These are phyloP conservation scores for Pseudogymnoascus sp. DNA, from an alignment of 2,329 filamentous ascomycete genomes.

Conservation along the genomic window DNA sequence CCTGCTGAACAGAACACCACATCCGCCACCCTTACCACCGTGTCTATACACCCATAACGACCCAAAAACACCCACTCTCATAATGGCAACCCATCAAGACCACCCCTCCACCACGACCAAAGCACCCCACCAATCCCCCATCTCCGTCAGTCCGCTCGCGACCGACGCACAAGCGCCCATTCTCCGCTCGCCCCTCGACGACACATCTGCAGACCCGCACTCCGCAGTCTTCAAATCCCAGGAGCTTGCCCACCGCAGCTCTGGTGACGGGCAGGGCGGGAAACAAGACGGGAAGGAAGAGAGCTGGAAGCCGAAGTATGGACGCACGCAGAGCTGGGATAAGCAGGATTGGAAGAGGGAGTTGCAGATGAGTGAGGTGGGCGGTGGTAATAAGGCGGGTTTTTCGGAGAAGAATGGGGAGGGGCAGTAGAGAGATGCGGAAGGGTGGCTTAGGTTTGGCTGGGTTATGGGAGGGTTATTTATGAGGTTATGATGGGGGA, in stretches of 20 bases:
- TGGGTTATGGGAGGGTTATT: not conserved
- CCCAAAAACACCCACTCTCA: not conserved
- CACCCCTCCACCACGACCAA: not conserved
- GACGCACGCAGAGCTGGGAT: slow-evolving; percentile 32
- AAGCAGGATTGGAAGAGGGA: slow-evolving; percentile 47
- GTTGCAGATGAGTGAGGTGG: slow-evolving; percentile 41
- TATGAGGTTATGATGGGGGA: not conserved
- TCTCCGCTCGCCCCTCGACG: not conserved
- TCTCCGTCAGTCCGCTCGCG: not conserved
- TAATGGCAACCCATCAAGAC: not conserved
- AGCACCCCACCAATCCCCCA: not conserved
- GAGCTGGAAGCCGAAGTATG: not conserved
- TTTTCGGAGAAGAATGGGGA: not conserved
- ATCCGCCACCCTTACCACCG: not conserved
- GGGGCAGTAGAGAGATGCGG: not conserved
- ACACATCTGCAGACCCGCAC: not conserved
- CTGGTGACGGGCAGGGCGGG: not conserved
- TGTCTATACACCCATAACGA: not conserved
- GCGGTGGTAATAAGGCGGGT: slow-evolving; percentile 27
- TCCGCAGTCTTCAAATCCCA: not conserved
- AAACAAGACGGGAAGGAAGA: not conserved
- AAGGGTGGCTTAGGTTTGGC: not conserved
- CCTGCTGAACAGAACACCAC: not conserved
- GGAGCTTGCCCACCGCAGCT: not conserved
- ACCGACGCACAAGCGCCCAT: not conserved